Evolutionary conservation across 106 monocot genomes (phyloP), one percentile per base, ranked within the genome.

Genomic region (Apostasia shenzhenica): DNA sequence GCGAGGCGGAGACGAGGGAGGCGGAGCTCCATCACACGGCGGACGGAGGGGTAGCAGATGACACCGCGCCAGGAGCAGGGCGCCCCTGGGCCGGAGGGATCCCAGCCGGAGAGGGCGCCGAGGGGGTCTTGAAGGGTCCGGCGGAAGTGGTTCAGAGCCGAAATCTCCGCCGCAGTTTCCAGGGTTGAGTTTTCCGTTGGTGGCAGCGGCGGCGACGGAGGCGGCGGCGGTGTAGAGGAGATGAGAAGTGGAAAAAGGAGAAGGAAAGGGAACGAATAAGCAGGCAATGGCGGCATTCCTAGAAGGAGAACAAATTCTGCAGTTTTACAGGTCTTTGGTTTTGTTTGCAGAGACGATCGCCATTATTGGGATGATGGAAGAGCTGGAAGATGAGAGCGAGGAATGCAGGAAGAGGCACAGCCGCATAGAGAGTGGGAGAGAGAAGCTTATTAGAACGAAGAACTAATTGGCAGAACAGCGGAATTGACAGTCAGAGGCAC

Each of bases 31-130:
- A 78, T 73, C 54, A 90, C 82, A 54, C 70, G 76, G 14, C 37
- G 41, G 8, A 57, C 2, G 72, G 47, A 8, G 13, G 59, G 4
- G 8, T 75, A 71, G 75, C 87, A 94, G n/a, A 48, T 58, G 44
- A 93, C 69, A 13, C 94, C 94, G 10, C 82, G 84, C 87, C 86
- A 94, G 46, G 81, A 81, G 76, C 87, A 94, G 54, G 84, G 82
- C 42, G 84, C 77, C 56, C 55, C 68, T 26, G 80, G 58, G 26
- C 66, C 14, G 66, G 79, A 65, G 6, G 87, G 51, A 76, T 84
- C 66, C 94, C 94, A 94, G 14, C 73, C 60, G 48, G 80, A 61
- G 70, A 94, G 80, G 3, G 87, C 81, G 69, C 64, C 75, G 53
- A 81, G 57, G 37, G 93, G 90, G 67, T 94, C 87, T 56, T 51